Evolutionary conservation across 2,329 filamentous ascomycete genomes (phyloP).

Genomic region (Penicillium frequentans): DNA sequence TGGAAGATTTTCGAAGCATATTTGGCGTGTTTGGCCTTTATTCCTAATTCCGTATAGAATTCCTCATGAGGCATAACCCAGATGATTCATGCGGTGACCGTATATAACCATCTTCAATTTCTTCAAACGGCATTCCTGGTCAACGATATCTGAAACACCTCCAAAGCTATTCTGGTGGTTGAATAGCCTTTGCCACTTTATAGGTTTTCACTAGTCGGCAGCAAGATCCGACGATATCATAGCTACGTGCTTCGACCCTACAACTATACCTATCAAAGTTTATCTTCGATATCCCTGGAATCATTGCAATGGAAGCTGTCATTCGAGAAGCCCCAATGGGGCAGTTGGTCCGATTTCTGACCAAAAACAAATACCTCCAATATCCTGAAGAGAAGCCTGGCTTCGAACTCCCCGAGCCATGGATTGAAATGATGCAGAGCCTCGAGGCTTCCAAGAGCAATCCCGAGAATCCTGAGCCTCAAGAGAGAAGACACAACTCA

Average conservation of each 20-base stretch:
- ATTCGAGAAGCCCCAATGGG: conserved; percentile 48
- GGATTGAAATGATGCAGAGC: conserved; percentile 18
- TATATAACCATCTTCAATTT: neutral
- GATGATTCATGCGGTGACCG: neutral
- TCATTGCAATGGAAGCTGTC: conserved; percentile 23
- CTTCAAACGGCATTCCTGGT: neutral
- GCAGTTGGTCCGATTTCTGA: conserved; percentile 46
- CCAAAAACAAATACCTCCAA: conserved; percentile 43
- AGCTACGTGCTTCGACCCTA: neutral
- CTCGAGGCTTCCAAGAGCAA: neutral
- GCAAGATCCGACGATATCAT: neutral
- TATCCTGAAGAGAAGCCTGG: conserved; percentile 46
- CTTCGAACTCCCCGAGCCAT: conserved; percentile 29
- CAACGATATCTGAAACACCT: no score
- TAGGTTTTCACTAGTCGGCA: neutral
- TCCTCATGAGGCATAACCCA: neutral
- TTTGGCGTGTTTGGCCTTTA: neutral
- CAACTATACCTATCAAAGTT: neutral
- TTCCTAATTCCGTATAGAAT: neutral
- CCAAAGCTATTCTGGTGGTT: neutral
- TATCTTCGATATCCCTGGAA: neutral
- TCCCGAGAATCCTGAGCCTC: neutral
- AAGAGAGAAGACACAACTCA: neutral
- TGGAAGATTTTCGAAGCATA: neutral
- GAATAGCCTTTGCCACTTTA: neutral